Evolutionary conservation across 2,329 filamentous ascomycete species (phyloP).

Genomic region (Neophaeococcomyces mojaviensis): DNA sequence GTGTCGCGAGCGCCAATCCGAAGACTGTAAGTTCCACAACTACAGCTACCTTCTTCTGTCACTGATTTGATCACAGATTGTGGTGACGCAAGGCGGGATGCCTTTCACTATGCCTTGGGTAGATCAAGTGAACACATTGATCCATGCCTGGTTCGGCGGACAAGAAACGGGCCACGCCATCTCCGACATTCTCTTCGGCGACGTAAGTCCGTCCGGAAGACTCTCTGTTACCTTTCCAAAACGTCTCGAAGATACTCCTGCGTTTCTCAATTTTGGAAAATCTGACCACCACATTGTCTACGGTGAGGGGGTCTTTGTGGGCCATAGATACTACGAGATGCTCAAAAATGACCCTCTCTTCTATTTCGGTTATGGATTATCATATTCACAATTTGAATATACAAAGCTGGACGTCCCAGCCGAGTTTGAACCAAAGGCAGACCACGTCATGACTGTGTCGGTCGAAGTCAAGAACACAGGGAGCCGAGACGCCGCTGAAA

Average conservation of each 20-base stretch:
- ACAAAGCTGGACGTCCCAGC: slow-evolving; percentile 38
- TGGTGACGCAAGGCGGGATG: slow-evolving; percentile 63
- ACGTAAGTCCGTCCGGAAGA: slow-evolving; percentile 59
- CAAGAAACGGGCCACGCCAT: slow-evolving; percentile 63
- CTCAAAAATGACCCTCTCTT: slow-evolving; percentile 55
- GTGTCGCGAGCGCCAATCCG: slow-evolving; percentile 55
- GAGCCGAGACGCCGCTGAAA: slow-evolving; percentile 50
- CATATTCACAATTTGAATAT: slow-evolving; percentile 60
- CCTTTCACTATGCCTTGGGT: slow-evolving; percentile 66
- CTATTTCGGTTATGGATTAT: slow-evolving; percentile 66
- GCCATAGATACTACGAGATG: slow-evolving; percentile 66
- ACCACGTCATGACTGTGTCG: slow-evolving; percentile 31
- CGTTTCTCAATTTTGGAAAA: slow-evolving; percentile 62
- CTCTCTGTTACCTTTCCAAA: slow-evolving; percentile 63
- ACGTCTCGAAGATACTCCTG: slow-evolving; percentile 57
- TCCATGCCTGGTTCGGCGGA: slow-evolving; percentile 66
- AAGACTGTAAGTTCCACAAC: too few species aligned
- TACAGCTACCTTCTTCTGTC: too few species aligned
- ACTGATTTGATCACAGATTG: too few species aligned
- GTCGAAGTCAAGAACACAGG: slow-evolving; percentile 46
- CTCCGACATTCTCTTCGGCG: slow-evolving; percentile 59
- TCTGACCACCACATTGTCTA: slow-evolving; percentile 60
- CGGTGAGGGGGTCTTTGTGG: slow-evolving; percentile 65
- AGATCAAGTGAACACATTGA: slow-evolving; percentile 54
- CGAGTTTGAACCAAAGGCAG: slow-evolving; percentile 29